Conservation (phyloP, 139 green algal genomes). For the Coelastrella sp. region DNA sequence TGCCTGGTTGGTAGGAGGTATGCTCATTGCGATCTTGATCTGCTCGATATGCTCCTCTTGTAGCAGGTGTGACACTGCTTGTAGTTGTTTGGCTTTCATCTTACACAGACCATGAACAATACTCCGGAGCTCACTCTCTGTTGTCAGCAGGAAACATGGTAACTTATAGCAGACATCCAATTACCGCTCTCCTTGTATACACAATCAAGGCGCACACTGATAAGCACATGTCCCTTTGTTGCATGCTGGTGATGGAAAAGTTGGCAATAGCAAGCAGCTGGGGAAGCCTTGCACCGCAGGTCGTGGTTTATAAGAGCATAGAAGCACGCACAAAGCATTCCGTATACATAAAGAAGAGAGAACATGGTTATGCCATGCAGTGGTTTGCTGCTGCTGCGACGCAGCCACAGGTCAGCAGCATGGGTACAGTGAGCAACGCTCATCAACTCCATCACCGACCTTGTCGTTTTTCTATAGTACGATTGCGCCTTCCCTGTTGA, state of each 20-base stretch:
- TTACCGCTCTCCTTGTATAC: too few species aligned
- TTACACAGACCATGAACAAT: conserved; percentile 54
- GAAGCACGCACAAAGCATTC: too few species aligned
- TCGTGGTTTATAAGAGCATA: too few species aligned
- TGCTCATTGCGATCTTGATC: conserved; percentile 49
- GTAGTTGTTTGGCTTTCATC: conserved; percentile 61
- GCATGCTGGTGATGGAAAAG: too few species aligned
- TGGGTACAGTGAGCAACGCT: too few species aligned
- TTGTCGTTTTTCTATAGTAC: conserved; percentile 15
- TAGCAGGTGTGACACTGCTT: conserved; percentile 56
- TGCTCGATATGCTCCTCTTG: conserved; percentile 47
- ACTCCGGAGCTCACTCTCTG: background rate
- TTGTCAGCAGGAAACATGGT: background rate
- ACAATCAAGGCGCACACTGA: too few species aligned
- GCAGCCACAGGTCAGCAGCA: background rate
- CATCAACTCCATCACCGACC: background rate
- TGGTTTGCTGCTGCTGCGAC: background rate
- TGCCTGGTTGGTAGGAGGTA: conserved; percentile 64
- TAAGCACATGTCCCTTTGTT: too few species aligned
- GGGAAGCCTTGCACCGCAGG: too few species aligned
- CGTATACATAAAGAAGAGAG: too few species aligned
- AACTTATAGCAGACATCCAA: too few species aligned
- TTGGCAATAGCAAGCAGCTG: too few species aligned
- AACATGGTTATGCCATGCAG: too few species aligned
- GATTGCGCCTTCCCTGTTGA: conserved; percentile 11